phyloP scores from a whole-genome alignment of 257 asterid genomes.

The Solanum okadae region DNA sequence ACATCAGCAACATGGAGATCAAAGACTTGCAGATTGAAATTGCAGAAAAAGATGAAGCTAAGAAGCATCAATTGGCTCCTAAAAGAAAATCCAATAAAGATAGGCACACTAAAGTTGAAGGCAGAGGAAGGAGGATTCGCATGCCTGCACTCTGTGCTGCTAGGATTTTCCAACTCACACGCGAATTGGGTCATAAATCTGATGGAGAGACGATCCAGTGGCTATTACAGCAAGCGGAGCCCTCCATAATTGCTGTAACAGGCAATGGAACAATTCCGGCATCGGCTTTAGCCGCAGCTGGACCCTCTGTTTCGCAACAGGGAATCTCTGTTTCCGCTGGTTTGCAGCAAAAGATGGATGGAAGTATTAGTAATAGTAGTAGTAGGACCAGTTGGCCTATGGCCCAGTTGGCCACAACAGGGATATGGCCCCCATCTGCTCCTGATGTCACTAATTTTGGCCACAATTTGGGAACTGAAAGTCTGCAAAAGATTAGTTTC shows the following conservation, averaged over 20 bases:
- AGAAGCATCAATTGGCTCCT: conserved; percentile 42
- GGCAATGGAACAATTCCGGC: conserved; percentile 74
- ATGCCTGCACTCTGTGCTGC: conserved; percentile 85
- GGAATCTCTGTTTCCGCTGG: conserved; percentile 33
- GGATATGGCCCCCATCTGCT: conserved; percentile 36
- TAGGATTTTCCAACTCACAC: conserved; percentile 59
- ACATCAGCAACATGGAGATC: conserved; percentile 3
- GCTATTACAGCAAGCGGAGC: conserved; percentile 65
- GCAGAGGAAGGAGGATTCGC: conserved; percentile 68
- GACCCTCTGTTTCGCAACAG: conserved; percentile 31
- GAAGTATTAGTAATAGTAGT: conserved; percentile 4
- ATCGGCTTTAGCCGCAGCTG: conserved; percentile 50
- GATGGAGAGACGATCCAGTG: conserved; percentile 80
- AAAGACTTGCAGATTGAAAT: conserved; percentile 18
- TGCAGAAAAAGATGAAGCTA: conserved; percentile 30
- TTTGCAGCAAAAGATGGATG: background rate
- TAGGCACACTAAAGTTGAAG: conserved; percentile 72
- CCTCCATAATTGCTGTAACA: conserved; percentile 67
- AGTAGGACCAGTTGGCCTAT: conserved; percentile 44
- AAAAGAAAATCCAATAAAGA: conserved; percentile 62
- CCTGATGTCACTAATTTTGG: background rate
- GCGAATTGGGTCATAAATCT: conserved; percentile 77
- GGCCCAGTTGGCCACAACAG: conserved; percentile 12
- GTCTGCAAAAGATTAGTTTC: conserved; percentile 40
- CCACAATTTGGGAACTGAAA: conserved; percentile 27